phyloP scores from a whole-genome alignment of 495 filamentous ascomycete species.

The Penicillium flavigenum region DNA sequence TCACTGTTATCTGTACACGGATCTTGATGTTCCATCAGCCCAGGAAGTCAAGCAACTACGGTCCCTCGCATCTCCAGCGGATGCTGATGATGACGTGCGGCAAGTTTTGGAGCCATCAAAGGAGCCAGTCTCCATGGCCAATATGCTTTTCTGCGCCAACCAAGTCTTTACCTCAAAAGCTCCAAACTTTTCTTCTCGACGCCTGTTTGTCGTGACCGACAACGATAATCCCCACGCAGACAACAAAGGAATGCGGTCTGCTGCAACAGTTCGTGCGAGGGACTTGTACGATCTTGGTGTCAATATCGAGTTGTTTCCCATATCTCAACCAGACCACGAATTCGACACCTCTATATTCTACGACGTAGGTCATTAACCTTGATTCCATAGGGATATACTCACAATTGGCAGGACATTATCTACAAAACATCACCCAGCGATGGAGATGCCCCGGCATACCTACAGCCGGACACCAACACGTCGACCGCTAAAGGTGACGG shows the following conservation, averaged over 20 bases:
- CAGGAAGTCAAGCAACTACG: constrained; percentile 80
- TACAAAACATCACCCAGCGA: constrained; percentile 62
- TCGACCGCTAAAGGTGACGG: constrained; percentile 64
- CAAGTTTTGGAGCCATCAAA: constrained; percentile 67
- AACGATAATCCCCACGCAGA: constrained; percentile 81
- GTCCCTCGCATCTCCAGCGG: constrained; percentile 64
- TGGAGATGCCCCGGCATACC: constrained; percentile 63
- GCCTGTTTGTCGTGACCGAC: constrained; percentile 94
- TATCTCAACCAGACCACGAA: constrained; percentile 67
- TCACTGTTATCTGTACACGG: constrained; percentile 87
- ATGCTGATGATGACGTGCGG: constrained; percentile 64
- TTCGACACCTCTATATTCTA: constrained; percentile 91
- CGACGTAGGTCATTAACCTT: constrained; percentile 57
- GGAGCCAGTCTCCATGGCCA: constrained; percentile 77
- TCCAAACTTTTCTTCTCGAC: constrained; percentile 86
- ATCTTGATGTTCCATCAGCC: constrained; percentile 84
- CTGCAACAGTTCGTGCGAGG: constrained; percentile 82
- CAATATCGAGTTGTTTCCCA: constrained; percentile 90
- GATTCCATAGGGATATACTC: background rate
- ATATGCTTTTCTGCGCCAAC: constrained; percentile 91
- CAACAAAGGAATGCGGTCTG: constrained; percentile 67
- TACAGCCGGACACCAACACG: constrained; percentile 48
- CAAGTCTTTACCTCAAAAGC: constrained; percentile 96
- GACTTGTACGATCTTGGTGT: constrained; percentile 96
- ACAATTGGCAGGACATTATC: constrained; percentile 66